Evolutionary conservation across 164 flowering plant species (phyloP).

Genomic region (Saururus chinensis): DNA sequence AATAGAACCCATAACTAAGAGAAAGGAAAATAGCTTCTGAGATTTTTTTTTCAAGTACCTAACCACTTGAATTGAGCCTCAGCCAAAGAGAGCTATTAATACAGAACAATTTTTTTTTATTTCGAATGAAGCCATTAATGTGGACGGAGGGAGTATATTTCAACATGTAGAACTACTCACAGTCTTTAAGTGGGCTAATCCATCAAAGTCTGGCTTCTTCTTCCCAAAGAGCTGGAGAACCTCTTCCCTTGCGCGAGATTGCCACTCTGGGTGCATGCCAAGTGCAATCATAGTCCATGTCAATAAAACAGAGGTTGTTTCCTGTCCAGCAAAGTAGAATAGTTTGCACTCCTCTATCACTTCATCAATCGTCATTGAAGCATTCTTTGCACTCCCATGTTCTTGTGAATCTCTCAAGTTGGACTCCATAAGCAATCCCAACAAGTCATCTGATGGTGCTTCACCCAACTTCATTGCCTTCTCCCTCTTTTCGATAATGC

Average conservation of each 20-base stretch:
- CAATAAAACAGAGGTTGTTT: conserved; percentile 8
- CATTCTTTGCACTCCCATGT: not conserved
- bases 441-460: conserved; percentile 2
- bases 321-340: conserved; percentile 16
- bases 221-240: conserved; percentile 8
- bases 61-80: too few relatives aligned
- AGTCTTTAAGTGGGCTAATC: conserved; percentile 6
- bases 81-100: too few relatives aligned
- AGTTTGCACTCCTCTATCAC: conserved; percentile 13
- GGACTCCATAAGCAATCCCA: conserved; percentile 10
- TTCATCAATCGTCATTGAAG: conserved; percentile 7
- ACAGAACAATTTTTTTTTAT: too few relatives aligned
- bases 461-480: conserved; percentile 6
- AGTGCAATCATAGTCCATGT: conserved; percentile 10
- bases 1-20: too few relatives aligned
- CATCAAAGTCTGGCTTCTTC: conserved; percentile 3
- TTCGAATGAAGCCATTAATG: too few relatives aligned
- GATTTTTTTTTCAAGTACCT: too few relatives aligned
- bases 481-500: conserved; percentile 8
- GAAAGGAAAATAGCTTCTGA: too few relatives aligned
- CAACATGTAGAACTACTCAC: conserved; percentile 4
- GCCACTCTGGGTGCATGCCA: conserved; percentile 11
- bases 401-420: not conserved
- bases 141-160: too few relatives aligned
- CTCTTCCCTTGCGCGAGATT: conserved; percentile 9